Base-by-base conservation (phyloP, 202 grass and related monocot genomes). In the Panicum virgatum region DNA sequence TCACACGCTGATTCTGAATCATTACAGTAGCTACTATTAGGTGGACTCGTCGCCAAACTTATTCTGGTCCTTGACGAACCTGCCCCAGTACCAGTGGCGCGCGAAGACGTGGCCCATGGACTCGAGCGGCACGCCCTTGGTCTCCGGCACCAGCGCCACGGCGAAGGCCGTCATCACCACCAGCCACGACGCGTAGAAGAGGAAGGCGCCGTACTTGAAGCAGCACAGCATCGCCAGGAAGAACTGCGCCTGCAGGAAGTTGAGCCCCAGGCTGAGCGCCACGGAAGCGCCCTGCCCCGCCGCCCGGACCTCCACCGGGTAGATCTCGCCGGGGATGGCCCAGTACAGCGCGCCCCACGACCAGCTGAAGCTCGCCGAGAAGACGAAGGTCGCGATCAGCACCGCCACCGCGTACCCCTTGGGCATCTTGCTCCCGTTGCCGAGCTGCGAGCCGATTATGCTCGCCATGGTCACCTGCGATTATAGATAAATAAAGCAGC, bases 261-360 rank as follows among this genome's bases (percentile, higher is more conserved):
- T 98, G 77, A 86, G 79, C n/a, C 82, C 90, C 56, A 98, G 92
- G 88, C 89, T 93, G 39, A 95, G 67, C 78, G 96, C 96, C 75
- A 95, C 89, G 3, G 84, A 88, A 42, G 84, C n/a, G 69, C 89
- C 91, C 80, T 98, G 96, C 66, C 92, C 96, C 4, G 90, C 89
- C 58, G 96, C 95, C 32, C 92, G 73, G 46, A 98, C 82, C 90
- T 98, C 96, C 32, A 98, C 89, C 0, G 96, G 96, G 67, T 93
- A 98, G 42, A 95, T 98, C 87, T 98, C 92, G 38, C 90, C 86
- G 4, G 89, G 88, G 46, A 98, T 75, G 47, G 92, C 76, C 96
- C 96, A 98, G 82, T 78, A 90, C 44, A 98, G 74, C 7, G 96
- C 92, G 12, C 96, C 96, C 96, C 96, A 98, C 22, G 96, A 98